Evolutionary conservation across 208 protist genomes (phyloP).

Genomic region (Wallacemonas sp.): DNA sequence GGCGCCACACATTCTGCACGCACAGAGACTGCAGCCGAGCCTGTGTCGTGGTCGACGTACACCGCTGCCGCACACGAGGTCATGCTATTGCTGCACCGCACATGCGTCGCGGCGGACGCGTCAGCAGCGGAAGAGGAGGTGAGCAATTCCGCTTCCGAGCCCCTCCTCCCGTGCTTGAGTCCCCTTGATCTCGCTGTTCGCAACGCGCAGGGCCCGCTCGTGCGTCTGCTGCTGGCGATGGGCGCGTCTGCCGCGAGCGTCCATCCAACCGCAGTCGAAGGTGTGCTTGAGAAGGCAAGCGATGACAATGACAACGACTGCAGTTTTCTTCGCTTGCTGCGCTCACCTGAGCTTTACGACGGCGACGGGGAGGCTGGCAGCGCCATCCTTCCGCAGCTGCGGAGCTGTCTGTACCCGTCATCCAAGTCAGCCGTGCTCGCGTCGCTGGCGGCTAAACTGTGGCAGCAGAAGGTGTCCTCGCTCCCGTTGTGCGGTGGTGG

Average conservation of each 20-base stretch:
- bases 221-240: conserved; percentile 3
- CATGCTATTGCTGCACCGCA: neutral
- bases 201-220: neutral
- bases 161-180: neutral
- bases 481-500: neutral
- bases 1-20: too few species aligned
- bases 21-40: too few species aligned
- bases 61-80: neutral
- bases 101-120: neutral
- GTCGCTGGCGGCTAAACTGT: conserved; percentile 34
- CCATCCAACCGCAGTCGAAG: conserved; percentile 1
- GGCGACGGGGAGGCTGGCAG: neutral
- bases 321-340: neutral
- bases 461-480: conserved; percentile 39
- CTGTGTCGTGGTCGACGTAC: neutral
- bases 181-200: conserved; percentile 6
- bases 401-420: conserved; percentile 2
- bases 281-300: neutral
- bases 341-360: neutral
- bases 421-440: conserved; percentile 23
- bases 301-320: neutral
- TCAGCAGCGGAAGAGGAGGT: too few species aligned
- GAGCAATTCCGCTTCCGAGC: neutral
- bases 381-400: neutral
- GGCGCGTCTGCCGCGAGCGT: conserved; percentile 19